Evolutionary conservation across 192 early-diverging fungal genomes (phyloP), one percentile per base, ranked within the genome.

Genomic region (Borealophlyctis nickersoniae): DNA sequence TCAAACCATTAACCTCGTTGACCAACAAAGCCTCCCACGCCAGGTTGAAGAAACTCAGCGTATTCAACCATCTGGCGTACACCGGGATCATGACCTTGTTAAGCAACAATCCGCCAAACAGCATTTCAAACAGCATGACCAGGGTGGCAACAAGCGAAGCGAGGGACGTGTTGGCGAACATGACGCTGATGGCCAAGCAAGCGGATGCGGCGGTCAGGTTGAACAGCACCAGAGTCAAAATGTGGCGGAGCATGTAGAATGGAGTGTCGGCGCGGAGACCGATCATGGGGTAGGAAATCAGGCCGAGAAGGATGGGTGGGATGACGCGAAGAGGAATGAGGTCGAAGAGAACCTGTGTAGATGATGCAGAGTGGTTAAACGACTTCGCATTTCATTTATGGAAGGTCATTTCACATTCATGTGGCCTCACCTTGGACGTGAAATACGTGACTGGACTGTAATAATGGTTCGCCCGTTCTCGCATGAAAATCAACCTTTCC

Each of bases 1-100:
- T 87, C 34, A 93, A 73, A 39, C 90, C 84, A 0, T 88, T 80
- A 16, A 97, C 80, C 72, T 97, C 94, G 69, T 95, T 97, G 32
- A 93, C 92, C 27, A 93, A 73, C 30, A 97, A 61, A 0, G 94
- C 91, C 60, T 97, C 94, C 52, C 94, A 86, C 4, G 89, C 94
- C 70, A 87, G 84, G 56, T 97, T 94, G 70, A 94, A 97, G 62
- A 93, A 92, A 19, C 91, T 92, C 29, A 7, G 19, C 3, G 56
- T 32, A 13, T 52, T 49, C 33, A 63, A 28, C 45, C 36, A 53
- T 29, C 31, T 22, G 14, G 78, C 72, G 4, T 87, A 67, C 22
- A 78, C 72, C 5, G 81, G 75, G 2, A 89, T 84, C 33, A 91
- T 89, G 0, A 90, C 86, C 74, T 91, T 90, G 77, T 96, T 96